Percentiles rank a stretch among this genome's conserved stretches.
Conservation (phyloP, 108 stramenopile genomes). For the Pseudonitzschia pungens region DNA sequence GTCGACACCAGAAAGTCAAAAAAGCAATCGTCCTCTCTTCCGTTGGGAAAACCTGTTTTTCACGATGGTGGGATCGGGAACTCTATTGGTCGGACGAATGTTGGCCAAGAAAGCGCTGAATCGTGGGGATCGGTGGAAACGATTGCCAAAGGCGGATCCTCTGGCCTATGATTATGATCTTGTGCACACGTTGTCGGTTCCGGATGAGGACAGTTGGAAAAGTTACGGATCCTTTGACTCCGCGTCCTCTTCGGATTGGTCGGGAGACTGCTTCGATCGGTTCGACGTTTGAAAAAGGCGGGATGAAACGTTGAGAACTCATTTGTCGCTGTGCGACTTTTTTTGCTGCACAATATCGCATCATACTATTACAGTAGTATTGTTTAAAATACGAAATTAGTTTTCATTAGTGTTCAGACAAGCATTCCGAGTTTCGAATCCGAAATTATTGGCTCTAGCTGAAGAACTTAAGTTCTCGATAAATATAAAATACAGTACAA, state of each 20-base stretch:
- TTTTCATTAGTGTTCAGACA: too few relatives aligned
- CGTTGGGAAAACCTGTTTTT: background rate
- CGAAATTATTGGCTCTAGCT: too few relatives aligned
- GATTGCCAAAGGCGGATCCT: conserved; percentile 42
- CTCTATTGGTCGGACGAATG: conserved; percentile 13
- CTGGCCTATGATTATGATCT: conserved; percentile 20
- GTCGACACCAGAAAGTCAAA: too few relatives aligned
- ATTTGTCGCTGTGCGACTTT: too few relatives aligned
- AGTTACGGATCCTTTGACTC: conserved; percentile 13
- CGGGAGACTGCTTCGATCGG: conserved; percentile 15
- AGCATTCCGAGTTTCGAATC: too few relatives aligned
- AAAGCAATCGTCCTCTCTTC: background rate
- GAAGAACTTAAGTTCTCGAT: too few relatives aligned
- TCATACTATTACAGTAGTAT: too few relatives aligned
- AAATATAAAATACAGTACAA: too few relatives aligned
- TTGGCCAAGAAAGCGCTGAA: conserved; percentile 1
- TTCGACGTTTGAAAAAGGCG: conserved; percentile 1
- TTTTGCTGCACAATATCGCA: too few relatives aligned
- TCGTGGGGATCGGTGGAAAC: conserved; percentile 40
- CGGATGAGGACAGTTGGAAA: background rate
- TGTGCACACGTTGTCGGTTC: conserved; percentile 6
- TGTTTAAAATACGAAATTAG: too few relatives aligned
- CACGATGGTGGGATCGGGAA: background rate
- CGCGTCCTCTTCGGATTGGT: background rate
- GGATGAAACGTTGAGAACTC: background rate